Percentiles rank a stretch among this genome's conserved stretches.
phyloP scores from a whole-genome alignment of 176 grass and related monocot species.

The Cenchrus purpureus region DNA sequence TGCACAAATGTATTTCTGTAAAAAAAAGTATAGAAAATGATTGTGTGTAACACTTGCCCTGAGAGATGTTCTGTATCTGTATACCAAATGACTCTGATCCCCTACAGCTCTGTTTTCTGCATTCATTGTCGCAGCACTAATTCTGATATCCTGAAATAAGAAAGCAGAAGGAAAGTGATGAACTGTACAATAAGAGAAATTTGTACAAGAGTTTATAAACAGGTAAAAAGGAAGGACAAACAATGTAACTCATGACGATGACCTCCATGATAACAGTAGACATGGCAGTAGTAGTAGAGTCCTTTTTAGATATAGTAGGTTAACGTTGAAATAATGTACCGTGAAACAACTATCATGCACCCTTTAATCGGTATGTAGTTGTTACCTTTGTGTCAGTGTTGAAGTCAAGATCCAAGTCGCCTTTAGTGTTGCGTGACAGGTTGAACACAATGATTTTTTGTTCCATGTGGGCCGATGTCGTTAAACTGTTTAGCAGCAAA shows the following conservation, averaged over 20 bases:
- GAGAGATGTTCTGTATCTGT: constrained; percentile 39
- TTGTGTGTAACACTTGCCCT: constrained; percentile 24
- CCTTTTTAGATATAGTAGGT: not conserved
- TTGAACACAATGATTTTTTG: constrained; percentile 65
- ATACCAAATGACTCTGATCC: constrained; percentile 36
- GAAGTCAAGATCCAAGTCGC: constrained; percentile 58
- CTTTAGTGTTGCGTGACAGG: constrained; percentile 35
- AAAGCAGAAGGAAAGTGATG: not conserved
- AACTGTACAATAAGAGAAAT: not conserved
- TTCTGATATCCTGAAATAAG: constrained; percentile 53
- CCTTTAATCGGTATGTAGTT: not conserved
- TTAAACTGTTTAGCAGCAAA: constrained; percentile 48
- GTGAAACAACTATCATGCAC: not conserved
- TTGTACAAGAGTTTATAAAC: not conserved
- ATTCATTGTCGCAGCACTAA: constrained; percentile 25
- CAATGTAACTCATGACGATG: not conserved
- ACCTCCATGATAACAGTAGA: not conserved
- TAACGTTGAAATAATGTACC: not conserved
- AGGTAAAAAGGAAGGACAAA: not conserved
- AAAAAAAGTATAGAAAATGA: constrained; percentile 12
- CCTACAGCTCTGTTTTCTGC: not conserved
- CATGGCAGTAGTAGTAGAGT: not conserved
- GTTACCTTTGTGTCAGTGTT: constrained; percentile 45
- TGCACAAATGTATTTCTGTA: not conserved
- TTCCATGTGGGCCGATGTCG: constrained; percentile 55